A percentile compares a stretch with the other conserved stretches of the same genome.
Evolutionary conservation across 2,329 filamentous ascomycete genomes (phyloP).

Genomic region (Claviceps pusilla): DNA sequence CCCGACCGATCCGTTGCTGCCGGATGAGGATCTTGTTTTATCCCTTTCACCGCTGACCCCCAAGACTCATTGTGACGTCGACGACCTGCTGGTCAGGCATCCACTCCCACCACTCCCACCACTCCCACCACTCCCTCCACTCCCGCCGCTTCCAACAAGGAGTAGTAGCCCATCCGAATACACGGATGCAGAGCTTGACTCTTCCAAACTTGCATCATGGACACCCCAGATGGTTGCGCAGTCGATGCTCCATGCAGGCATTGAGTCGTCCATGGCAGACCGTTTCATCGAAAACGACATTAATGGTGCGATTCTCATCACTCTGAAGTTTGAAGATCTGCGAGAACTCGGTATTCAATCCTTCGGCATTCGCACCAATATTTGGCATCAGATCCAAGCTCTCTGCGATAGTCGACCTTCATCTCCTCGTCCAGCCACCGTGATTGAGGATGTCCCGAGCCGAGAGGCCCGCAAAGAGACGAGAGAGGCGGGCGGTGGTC

Average conservation of each 20-base stretch:
- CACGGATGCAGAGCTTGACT: constrained; percentile 41
- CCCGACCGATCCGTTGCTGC: constrained; percentile 34
- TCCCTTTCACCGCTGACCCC: constrained; percentile 62
- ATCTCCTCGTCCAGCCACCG: constrained; percentile 40
- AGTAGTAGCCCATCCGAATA: constrained; percentile 41
- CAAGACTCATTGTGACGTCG: constrained; percentile 33
- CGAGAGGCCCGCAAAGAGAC: constrained; percentile 33
- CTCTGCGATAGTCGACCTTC: constrained; percentile 42
- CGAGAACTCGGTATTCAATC: constrained; percentile 68
- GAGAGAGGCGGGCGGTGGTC: constrained; percentile 20
- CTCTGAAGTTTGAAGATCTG: constrained; percentile 80
- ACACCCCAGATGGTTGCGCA: constrained; percentile 62
- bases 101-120: constrained; percentile 8
- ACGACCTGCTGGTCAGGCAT: constrained; percentile 13
- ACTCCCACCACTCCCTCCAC: background rate
- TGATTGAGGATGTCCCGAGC: constrained; percentile 45
- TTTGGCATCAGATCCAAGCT: constrained; percentile 66
- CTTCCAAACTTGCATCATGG: constrained; percentile 49
- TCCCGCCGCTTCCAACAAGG: background rate
- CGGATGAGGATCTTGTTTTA: constrained; percentile 38
- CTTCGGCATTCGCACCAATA: constrained; percentile 63
- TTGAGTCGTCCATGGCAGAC: constrained; percentile 63
- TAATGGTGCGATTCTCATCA: constrained; percentile 69
- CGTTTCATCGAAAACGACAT: constrained; percentile 89
- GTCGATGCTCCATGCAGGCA: constrained; percentile 73